Conservation (phyloP, 306 rosid species). For the Potentilla sterilis region DNA sequence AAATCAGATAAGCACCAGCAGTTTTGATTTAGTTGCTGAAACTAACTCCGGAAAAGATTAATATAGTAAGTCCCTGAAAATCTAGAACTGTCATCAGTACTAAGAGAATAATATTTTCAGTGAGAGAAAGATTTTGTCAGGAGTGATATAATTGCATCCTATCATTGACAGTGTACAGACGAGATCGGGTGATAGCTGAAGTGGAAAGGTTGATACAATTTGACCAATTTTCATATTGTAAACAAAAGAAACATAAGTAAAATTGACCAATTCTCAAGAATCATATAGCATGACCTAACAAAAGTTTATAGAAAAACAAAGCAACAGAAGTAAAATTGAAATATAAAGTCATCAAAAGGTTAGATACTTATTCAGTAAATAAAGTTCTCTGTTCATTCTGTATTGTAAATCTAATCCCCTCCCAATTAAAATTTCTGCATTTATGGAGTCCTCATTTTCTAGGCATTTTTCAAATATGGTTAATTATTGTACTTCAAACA, state of each 20-base stretch:
- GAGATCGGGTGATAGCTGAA: background rate
- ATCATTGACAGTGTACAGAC: background rate
- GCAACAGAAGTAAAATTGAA: background rate
- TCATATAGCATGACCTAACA: background rate
- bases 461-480: background rate
- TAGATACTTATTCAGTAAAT: background rate
- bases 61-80: background rate
- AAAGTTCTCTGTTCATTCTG: background rate
- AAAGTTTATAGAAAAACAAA: background rate
- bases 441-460: background rate
- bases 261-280: background rate
- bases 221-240: background rate
- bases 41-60: background rate
- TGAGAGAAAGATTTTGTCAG: background rate
- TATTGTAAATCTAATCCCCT: background rate
- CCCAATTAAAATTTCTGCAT: background rate
- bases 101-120: background rate
- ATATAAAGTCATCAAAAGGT: background rate
- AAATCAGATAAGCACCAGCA: conserved; percentile 6
- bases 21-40: conserved; percentile 10
- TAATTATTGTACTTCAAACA: background rate
- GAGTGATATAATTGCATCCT: background rate
- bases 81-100: background rate
- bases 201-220: background rate
- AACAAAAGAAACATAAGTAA: background rate